These are phyloP conservation scores for Saccharomyces hybrid DNA, from an alignment of 1,139 yeast species.

Conservation along the genomic window DNA sequence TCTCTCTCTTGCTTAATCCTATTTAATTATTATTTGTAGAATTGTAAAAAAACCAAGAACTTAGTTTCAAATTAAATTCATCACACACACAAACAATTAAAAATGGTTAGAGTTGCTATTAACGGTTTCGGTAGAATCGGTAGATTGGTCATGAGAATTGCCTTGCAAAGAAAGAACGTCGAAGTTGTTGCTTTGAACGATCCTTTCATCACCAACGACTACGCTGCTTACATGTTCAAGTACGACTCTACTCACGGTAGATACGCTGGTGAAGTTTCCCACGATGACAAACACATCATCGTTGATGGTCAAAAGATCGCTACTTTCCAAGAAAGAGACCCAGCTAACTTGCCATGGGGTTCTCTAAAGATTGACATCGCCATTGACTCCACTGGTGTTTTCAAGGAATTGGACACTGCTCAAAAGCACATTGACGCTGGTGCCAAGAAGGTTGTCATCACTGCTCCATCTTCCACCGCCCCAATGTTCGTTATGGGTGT, in stretches of 20 bases:
- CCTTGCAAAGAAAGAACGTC: slow-evolving; percentile 59
- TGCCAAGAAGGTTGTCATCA: slow-evolving; percentile 81
- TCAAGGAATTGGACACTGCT: slow-evolving; percentile 70
- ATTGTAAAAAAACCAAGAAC: neutral
- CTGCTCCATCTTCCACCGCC: slow-evolving; percentile 81
- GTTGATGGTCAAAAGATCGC: slow-evolving; percentile 62
- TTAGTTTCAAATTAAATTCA: neutral
- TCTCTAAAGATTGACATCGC: slow-evolving; percentile 66
- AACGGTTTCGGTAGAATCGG: slow-evolving; percentile 92
- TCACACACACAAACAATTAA: slow-evolving; percentile 14
- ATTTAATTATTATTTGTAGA: neutral
- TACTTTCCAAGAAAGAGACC: slow-evolving; percentile 75
- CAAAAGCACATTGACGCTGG: slow-evolving; percentile 80
- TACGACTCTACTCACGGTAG: slow-evolving; percentile 83
- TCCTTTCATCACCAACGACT: slow-evolving; percentile 75
- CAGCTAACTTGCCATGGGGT: slow-evolving; percentile 78
- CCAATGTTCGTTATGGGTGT: slow-evolving; percentile 90
- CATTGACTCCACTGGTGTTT: slow-evolving; percentile 82
- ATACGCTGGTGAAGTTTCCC: slow-evolving; percentile 59
- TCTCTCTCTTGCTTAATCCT: neutral
- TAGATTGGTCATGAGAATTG: slow-evolving; percentile 71
- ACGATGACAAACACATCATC: slow-evolving; percentile 54
- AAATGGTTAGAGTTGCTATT: slow-evolving; percentile 59
- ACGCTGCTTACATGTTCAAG: slow-evolving; percentile 84
- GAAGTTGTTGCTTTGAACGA: slow-evolving; percentile 75